phyloP scores from a whole-genome alignment of 2,329 filamentous ascomycete species.

The Ceratocystis harringtonii region DNA sequence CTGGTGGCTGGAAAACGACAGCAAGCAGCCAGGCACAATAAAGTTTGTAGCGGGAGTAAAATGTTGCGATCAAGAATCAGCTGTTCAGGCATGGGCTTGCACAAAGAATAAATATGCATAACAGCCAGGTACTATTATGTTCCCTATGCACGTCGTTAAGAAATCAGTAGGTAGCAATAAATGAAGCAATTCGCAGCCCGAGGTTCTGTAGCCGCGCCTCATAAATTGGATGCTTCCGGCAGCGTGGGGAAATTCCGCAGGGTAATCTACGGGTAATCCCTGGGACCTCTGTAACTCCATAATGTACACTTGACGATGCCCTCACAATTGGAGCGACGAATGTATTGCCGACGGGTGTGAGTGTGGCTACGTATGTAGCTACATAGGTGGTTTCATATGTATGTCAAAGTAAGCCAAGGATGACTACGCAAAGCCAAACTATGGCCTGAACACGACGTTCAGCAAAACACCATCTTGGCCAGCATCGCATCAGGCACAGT shows the following conservation, averaged over 20 bases:
- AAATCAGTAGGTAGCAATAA: no score
- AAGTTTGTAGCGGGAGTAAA: background rate
- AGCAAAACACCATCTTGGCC: background rate
- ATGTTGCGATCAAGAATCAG: background rate
- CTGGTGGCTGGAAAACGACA: background rate
- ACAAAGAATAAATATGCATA: conserved; percentile 1
- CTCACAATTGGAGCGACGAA: background rate
- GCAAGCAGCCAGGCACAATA: background rate
- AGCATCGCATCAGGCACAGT: background rate
- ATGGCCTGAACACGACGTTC: background rate
- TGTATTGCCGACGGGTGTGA: background rate
- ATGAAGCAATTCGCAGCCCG: background rate
- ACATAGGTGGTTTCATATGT: background rate
- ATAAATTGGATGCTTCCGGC: background rate
- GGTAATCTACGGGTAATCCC: background rate
- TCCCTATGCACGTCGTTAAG: background rate
- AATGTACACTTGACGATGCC: background rate
- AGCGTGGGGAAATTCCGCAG: background rate
- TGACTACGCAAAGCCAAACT: background rate
- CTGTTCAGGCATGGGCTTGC: background rate
- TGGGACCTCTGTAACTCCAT: background rate
- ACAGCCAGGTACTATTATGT: background rate
- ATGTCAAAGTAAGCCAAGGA: background rate
- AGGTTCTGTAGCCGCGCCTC: background rate
- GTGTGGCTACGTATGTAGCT: background rate